These are phyloP conservation scores for Xylaria grammica DNA, from an alignment of 495 filamentous ascomycete genomes.

Conservation along the genomic window DNA sequence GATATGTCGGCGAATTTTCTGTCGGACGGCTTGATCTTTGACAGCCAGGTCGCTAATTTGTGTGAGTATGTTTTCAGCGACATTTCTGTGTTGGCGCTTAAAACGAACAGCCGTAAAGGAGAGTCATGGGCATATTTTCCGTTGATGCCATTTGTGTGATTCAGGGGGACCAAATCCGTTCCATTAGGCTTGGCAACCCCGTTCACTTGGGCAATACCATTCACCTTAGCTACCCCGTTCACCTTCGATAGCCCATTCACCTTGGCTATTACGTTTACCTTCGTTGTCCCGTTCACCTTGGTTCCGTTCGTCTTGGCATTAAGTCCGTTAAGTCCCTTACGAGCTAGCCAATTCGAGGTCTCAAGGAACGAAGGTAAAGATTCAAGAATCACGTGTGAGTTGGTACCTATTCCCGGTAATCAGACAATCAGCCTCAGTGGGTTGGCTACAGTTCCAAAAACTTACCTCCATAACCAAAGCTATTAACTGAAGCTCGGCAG, in stretches of 20 bases:
- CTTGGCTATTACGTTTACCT: neutral
- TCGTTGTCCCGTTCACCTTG: neutral
- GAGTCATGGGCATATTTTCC: neutral
- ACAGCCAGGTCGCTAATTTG: neutral
- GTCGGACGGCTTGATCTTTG: neutral
- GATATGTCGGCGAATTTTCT: conserved; percentile 29
- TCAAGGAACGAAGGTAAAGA: conserved; percentile 4
- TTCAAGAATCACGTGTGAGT: conserved; percentile 40
- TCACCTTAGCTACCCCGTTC: neutral
- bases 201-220: neutral
- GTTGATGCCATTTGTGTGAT: conserved; percentile 2
- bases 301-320: neutral
- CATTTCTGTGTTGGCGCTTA: conserved; percentile 25
- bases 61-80: conserved; percentile 28
- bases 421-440: neutral
- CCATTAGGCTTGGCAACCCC: too few relatives aligned
- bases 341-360: conserved; percentile 21
- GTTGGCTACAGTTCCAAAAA: neutral
- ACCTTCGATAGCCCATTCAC: neutral
- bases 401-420: conserved; percentile 27
- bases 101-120: neutral
- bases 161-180: too few relatives aligned
- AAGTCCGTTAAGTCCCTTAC: conserved; percentile 15
- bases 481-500: conserved; percentile 42
- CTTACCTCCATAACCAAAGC: conserved; percentile 47